Base-by-base conservation (phyloP, 495 filamentous ascomycete species). In the Chaetomium fimeti region DNA sequence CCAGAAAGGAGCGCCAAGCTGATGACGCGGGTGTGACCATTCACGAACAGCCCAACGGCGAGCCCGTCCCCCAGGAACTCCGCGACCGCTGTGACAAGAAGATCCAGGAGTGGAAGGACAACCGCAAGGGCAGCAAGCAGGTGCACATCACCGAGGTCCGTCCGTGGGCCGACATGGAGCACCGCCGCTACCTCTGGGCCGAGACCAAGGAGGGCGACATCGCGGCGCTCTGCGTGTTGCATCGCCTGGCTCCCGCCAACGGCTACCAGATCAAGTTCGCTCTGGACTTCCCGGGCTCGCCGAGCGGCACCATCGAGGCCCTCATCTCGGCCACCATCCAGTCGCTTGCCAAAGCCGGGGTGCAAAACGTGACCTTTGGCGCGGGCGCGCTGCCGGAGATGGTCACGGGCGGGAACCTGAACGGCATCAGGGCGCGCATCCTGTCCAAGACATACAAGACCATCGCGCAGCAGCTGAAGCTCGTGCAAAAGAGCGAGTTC, bases 251-350 rank as follows among this genome's bases (percentile, higher is more conserved):
- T 22, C 90, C 90, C 0, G 73, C 82, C 40, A 84, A 93, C 67
- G 91, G 91, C 61, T 91, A 89, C 82, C 91, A 96, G 77, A 87
- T 94, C 76, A 94, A 96, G 77, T 93, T 91, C 76, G 87, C 87
- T 48, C 84, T 94, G 62, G 91, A 93, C 72, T 94, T 96, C 81
- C 91, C 91, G 18, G 84, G 83, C 20, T 82, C 90, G 4, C 89
- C 91, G 3, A 88, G 81, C 61, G 91, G 91, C 61, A 87, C 87
- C 40, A 96, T 94, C 66, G 91, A 96, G 76, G 79, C 83, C 4
- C 83, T 92, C 55, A 89, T 92, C 68, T 87, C 88, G 22, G 85
- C 88, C 69, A 86, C 90, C n/a, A 86, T 96, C 71, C 85, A 88
- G 69, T 79, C 81, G 32, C 83, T 90, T 29, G 84, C 85, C 42